phyloP scores from a whole-genome alignment of 2,329 filamentous ascomycete species.

The Nemania diffusa region DNA sequence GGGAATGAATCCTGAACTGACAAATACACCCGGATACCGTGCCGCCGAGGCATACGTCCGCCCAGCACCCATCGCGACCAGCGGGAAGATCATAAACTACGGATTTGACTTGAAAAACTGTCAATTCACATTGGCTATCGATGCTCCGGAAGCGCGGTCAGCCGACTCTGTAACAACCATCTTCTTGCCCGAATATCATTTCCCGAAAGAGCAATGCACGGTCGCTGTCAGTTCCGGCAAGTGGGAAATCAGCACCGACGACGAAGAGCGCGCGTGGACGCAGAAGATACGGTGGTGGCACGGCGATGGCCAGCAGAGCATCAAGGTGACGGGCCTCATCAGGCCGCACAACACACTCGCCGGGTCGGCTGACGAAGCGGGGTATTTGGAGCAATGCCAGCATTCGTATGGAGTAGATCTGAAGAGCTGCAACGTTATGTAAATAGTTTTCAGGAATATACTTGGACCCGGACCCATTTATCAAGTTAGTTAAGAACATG shows the following conservation, averaged over 20 bases:
- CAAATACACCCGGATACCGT: constrained; percentile 77
- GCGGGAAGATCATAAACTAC: constrained; percentile 75
- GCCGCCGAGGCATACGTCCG: constrained; percentile 94
- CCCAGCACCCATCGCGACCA: constrained; percentile 80
- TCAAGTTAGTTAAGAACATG: no score
- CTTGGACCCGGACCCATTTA: no score
- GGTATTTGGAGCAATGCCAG: constrained; percentile 79
- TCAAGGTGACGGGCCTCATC: constrained; percentile 80
- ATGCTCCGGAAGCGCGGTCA: constrained; percentile 66
- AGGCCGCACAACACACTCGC: constrained; percentile 68
- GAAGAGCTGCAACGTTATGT: constrained; percentile 66
- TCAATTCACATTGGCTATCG: constrained; percentile 77
- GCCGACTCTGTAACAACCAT: constrained; percentile 80
- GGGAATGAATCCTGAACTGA: constrained; percentile 65
- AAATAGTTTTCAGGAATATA: no score
- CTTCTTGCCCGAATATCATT: constrained; percentile 92
- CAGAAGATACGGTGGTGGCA: constrained; percentile 95
- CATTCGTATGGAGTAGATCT: constrained; percentile 58
- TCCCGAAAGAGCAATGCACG: constrained; percentile 76
- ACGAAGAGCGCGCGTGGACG: constrained; percentile 73
- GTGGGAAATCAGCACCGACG: constrained; percentile 84
- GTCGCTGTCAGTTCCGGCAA: constrained; percentile 86
- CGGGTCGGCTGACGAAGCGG: constrained; percentile 75
- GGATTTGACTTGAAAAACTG: constrained; percentile 86
- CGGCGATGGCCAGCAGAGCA: constrained; percentile 80